phyloP scores from a whole-genome alignment of 805 yeast species.

The Pichia insulana region DNA sequence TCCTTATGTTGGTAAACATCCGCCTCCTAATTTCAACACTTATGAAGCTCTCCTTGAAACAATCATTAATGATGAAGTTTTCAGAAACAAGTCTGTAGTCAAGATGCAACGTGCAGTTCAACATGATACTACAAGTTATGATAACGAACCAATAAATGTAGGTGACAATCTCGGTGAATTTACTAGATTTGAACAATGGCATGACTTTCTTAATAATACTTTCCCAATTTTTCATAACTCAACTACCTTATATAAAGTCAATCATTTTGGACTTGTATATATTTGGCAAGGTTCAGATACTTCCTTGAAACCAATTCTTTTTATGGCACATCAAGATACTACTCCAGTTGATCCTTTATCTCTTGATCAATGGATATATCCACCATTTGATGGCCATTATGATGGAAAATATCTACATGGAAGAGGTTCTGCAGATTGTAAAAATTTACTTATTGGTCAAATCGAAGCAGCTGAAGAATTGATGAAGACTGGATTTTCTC shows the following conservation, averaged over 20 bases:
- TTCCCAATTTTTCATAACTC: slow-evolving; percentile 32
- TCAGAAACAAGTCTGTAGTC: slow-evolving; percentile 32
- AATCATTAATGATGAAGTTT: slow-evolving; percentile 31
- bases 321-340: slow-evolving; percentile 44
- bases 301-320: slow-evolving; percentile 34
- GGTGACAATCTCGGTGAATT: slow-evolving; percentile 44
- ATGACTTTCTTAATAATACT: slow-evolving; percentile 30
- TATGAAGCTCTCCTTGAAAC: slow-evolving; percentile 26
- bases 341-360: slow-evolving; percentile 41
- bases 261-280: slow-evolving; percentile 37
- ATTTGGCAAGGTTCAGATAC: slow-evolving; percentile 36
- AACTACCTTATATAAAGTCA: slow-evolving; percentile 31
- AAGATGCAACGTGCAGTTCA: slow-evolving; percentile 51
- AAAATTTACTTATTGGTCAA: slow-evolving; percentile 35
- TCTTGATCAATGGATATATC: slow-evolving; percentile 30
- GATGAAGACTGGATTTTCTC: slow-evolving; percentile 28
- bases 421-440: slow-evolving; percentile 36
- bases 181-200: slow-evolving; percentile 27
- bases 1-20: slow-evolving; percentile 14
- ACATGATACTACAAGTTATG: slow-evolving; percentile 57
- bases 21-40: slow-evolving; percentile 27
- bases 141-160: slow-evolving; percentile 37
- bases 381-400: slow-evolving; percentile 31
- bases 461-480: slow-evolving; percentile 26
- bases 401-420: slow-evolving; percentile 33